Percentiles rank a stretch among this genome's conserved stretches.
phyloP scores from a whole-genome alignment of 1,284 basidiomycete genomes.

The Schizophyllum commune region DNA sequence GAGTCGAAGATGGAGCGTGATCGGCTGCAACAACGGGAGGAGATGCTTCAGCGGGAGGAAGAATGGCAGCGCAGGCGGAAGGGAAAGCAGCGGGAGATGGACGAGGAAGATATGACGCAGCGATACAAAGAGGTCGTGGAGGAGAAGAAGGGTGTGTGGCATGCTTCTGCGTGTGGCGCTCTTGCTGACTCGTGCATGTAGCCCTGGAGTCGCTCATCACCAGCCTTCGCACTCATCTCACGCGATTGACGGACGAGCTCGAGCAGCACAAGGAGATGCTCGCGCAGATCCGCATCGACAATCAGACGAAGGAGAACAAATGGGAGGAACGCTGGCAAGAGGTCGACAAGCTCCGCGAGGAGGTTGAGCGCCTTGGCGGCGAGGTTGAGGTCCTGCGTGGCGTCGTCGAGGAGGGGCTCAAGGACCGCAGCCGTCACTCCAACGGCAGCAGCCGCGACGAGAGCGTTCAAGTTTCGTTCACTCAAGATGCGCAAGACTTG shows the following conservation, averaged over 20 bases:
- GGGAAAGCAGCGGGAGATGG: conserved; percentile 28
- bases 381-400: conserved; percentile 79
- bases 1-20: conserved; percentile 36
- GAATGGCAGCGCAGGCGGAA: conserved; percentile 18
- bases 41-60: conserved; percentile 10
- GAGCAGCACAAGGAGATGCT: conserved; percentile 63
- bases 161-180: conserved; percentile 2
- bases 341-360: conserved; percentile 50
- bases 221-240: conserved; percentile 64
- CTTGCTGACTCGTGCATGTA: conserved; percentile 21
- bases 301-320: conserved; percentile 16
- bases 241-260: conserved; percentile 70
- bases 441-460: conserved; percentile 13
- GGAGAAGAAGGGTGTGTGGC: conserved; percentile 70
- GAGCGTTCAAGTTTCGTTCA: neutral
- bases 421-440: conserved; percentile 47
- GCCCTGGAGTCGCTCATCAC: conserved; percentile 73
- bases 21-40: conserved; percentile 22
- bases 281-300: conserved; percentile 45
- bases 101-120: conserved; percentile 32
- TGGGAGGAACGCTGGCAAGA: conserved; percentile 46
- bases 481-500: too few species aligned
- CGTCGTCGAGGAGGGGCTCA: conserved; percentile 77
- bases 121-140: conserved; percentile 69
- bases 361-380: conserved; percentile 69